Conservation (phyloP, 345 rosid genomes). For the Camelina neglecta region DNA sequence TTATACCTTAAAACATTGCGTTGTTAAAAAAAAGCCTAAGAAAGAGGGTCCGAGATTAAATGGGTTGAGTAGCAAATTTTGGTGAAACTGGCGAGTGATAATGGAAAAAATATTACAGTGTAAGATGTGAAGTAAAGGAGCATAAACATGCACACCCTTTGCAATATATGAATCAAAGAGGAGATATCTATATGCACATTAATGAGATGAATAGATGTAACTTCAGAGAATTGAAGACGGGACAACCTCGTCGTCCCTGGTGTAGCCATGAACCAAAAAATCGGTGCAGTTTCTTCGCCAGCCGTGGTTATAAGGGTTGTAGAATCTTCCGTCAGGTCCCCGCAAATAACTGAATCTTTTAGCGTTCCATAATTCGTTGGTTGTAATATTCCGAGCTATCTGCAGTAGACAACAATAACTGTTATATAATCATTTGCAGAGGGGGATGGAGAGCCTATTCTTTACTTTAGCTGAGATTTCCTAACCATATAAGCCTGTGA, state of each 20-base stretch:
- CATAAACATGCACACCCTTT: background rate
- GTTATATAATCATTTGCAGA: constrained; percentile 18
- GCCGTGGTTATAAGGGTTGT: constrained; percentile 94
- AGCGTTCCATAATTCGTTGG: constrained; percentile 80
- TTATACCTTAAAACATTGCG: background rate
- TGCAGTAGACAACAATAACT: constrained; percentile 44
- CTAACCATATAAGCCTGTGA: constrained; percentile 78
- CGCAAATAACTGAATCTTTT: constrained; percentile 74
- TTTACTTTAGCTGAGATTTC: constrained; percentile 26
- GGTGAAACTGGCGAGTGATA: background rate
- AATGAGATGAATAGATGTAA: constrained; percentile 45
- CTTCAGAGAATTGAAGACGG: constrained; percentile 65
- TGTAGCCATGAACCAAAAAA: constrained; percentile 72
- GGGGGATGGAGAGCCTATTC: background rate
- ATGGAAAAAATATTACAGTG: background rate
- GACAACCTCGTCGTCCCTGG: constrained; percentile 75
- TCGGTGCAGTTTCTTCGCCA: constrained; percentile 84
- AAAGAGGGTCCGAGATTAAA: background rate
- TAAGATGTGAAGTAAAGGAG: background rate
- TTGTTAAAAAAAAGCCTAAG: no score
- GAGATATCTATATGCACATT: background rate
- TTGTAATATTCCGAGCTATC: constrained; percentile 90
- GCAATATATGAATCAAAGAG: background rate
- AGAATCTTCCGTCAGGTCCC: constrained; percentile 79
- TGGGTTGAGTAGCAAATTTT: background rate